Conservation (phyloP, 2,329 filamentous ascomycete genomes). For the Neofusicoccum ribis region DNA sequence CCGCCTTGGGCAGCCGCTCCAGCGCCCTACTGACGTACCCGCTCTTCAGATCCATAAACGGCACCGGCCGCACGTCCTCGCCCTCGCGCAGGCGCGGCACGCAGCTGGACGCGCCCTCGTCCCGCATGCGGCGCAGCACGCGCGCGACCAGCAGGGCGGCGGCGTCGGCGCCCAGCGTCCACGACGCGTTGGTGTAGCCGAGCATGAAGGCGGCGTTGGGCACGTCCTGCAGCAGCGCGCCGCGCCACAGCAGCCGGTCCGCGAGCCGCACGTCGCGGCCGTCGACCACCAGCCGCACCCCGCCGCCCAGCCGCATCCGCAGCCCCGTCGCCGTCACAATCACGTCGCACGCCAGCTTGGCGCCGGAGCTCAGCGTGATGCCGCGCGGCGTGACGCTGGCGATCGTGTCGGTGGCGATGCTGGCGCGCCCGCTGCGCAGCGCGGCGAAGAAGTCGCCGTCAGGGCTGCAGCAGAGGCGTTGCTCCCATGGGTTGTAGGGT, state of each 20-base stretch:
- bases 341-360: constrained; percentile 54
- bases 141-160: constrained; percentile 52
- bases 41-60: constrained; percentile 33
- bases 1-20: constrained; percentile 49
- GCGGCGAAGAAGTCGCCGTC: constrained; percentile 60
- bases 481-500: constrained; percentile 59
- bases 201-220: constrained; percentile 61
- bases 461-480: constrained; percentile 70
- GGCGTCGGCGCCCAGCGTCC: constrained; percentile 63
- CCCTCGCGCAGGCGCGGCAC: background rate
- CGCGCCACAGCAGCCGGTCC: constrained; percentile 60
- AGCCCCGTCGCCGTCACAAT: constrained; percentile 68
- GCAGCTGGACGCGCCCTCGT: background rate
- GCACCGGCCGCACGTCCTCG: background rate
- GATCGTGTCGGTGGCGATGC: constrained; percentile 58
- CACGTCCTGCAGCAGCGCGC: constrained; percentile 61
- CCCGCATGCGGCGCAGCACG: constrained; percentile 51
- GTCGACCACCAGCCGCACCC: constrained; percentile 53
- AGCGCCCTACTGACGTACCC: constrained; percentile 49
- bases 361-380: constrained; percentile 46
- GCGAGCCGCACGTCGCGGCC: constrained; percentile 47
- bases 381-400: constrained; percentile 49
- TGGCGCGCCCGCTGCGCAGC: constrained; percentile 52
- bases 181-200: constrained; percentile 62
- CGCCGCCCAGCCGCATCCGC: constrained; percentile 56